Percentiles rank a stretch among this genome's conserved stretches.
Conservation (phyloP, 148 eudicot genomes). For the Spergularia bocconei region DNA sequence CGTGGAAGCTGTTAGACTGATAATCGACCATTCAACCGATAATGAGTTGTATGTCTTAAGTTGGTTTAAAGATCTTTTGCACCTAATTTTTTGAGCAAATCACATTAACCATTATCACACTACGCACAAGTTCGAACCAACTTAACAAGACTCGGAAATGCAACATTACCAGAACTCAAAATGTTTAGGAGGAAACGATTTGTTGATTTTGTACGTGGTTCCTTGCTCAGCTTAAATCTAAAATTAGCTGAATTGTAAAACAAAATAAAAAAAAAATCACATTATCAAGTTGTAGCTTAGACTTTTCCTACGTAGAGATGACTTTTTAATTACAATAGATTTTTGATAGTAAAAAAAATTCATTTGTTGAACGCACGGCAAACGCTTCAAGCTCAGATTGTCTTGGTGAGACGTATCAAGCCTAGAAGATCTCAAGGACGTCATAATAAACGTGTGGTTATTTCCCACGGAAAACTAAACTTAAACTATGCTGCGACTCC, state of each 20-base stretch:
- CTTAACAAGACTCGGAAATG: neutral
- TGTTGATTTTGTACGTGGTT: too few species aligned
- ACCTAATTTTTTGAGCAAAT: conserved; percentile 24
- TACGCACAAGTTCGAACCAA: too few species aligned
- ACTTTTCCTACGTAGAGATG: too few species aligned
- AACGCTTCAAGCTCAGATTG: neutral
- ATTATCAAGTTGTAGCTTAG: too few species aligned
- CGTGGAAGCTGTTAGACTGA: conserved; percentile 13
- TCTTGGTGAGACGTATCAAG: too few species aligned
- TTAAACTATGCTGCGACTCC: neutral
- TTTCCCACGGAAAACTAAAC: neutral
- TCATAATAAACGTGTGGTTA: neutral
- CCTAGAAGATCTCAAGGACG: neutral
- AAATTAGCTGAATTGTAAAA: too few species aligned
- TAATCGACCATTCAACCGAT: conserved; percentile 28
- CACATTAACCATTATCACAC: neutral
- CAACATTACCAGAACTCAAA: too few species aligned
- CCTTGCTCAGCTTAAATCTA: too few species aligned
- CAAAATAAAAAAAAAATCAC: too few species aligned
- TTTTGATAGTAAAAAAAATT: neutral
- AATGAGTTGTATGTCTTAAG: conserved; percentile 12
- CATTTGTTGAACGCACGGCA: conserved; percentile 13
- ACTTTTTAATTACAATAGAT: too few species aligned
- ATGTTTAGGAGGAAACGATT: too few species aligned
- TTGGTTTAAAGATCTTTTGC: conserved; percentile 10